Evolutionary conservation across 441 rosid species (phyloP), one percentile per base, ranked within the genome.

Genomic region (Erodium moschatum): DNA sequence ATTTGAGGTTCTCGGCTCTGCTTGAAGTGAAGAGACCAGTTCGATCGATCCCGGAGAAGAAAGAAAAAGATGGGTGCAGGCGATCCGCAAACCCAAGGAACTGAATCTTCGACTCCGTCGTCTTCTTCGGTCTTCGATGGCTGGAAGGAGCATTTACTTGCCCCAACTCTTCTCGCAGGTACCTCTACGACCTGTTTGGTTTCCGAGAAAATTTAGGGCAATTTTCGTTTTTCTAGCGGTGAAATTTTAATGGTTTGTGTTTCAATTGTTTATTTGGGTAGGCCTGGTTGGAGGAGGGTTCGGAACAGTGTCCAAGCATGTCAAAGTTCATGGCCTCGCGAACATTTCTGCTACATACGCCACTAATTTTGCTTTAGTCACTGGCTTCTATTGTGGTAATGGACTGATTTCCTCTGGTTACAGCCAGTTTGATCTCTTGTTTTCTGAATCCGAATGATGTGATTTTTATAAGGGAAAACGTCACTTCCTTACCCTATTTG

Each of bases 341-440:
- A 87, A 82, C 74, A 83, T 89, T 65, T 85, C 87, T 6, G 69
- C 88, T 50, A 71, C 84, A 66, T 89, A 86, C 65, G 95, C 91
- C 70, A 70, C 92, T 72, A 87, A 92, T 80, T 81, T 79, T 15
- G 83, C 89, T 52, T 84, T 89, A 52, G 89, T 92, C 52, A 72
- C 87, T 19, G 91, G 85, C 70, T 92, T 85, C 81, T 92, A 92
- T 73, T 88, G 96, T 35, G 97, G 97, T 91, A 82, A 72, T 33
- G 58, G 18, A n/a, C 58, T 50, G 16, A n/a, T 50, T 50, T n/a
- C 19, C 56, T 65, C 67, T 64, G 52, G 19, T 76, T 58, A 29
- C 65, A 4, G 72, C 20, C 35, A 64, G 2, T 70, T 63, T 18
- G 16, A 4, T 21, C 9, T 38, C 31, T 6, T 29, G 38, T 24